A percentile compares a stretch with the other conserved stretches of the same genome.
phyloP scores from a whole-genome alignment of 345 rosid species.

The Camelina neglecta region DNA sequence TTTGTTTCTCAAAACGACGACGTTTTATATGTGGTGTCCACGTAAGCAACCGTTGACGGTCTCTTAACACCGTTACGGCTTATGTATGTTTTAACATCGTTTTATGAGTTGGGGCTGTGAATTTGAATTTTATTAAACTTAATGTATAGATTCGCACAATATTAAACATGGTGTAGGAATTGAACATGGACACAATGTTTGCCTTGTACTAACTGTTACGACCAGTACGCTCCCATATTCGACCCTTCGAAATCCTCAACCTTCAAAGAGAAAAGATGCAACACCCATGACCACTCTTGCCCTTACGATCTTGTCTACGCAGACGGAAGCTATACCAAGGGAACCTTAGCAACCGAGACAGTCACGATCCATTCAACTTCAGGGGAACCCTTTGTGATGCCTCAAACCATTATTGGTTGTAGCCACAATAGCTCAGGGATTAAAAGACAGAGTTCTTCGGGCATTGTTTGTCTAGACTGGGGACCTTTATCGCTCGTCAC shows the following conservation, averaged over 20 bases:
- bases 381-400: constrained; percentile 18
- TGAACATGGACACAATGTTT: constrained; percentile 29
- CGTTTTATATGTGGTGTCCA: no score
- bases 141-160: no score
- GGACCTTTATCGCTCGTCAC: neutral
- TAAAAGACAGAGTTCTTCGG: neutral
- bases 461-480: constrained; percentile 13
- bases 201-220: constrained; percentile 23
- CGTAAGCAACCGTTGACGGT: no score
- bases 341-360: constrained; percentile 2
- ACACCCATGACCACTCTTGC: neutral
- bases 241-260: constrained; percentile 29
- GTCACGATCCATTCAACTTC: constrained; percentile 21
- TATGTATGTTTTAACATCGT: no score
- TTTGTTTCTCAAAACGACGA: no score
- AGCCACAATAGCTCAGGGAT: neutral
- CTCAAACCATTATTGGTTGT: neutral
- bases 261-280: neutral
- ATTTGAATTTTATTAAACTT: no score
- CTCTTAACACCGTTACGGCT: no score
- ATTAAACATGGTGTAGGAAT: no score
- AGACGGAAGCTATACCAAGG: neutral
- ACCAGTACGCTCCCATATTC: constrained; percentile 5
- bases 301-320: neutral
- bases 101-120: no score